Evolutionary conservation across 2,329 filamentous ascomycete species (phyloP).

Genomic region (Colletotrichum scovillei): DNA sequence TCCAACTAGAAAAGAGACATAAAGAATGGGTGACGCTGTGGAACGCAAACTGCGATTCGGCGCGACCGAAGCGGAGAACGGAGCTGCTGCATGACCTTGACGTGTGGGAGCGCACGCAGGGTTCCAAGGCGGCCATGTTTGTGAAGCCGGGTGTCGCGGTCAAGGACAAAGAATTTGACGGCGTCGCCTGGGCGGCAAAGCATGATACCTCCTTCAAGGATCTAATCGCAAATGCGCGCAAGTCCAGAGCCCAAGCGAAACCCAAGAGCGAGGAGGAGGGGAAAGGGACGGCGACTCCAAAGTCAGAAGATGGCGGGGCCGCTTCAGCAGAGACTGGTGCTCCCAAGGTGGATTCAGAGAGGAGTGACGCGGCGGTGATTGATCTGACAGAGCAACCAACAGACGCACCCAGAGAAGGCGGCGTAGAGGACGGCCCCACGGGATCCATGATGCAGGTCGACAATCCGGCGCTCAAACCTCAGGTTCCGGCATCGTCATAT

Average conservation of each 20-base stretch:
- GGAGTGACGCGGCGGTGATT: not conserved
- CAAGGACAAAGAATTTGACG: slow-evolving; percentile 91
- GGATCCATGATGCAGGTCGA: not conserved
- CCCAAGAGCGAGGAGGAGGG: slow-evolving; percentile 40
- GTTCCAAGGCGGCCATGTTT: slow-evolving; percentile 64
- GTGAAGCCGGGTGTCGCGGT: slow-evolving; percentile 52
- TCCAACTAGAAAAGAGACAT: slow-evolving; percentile 81
- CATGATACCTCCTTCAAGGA: slow-evolving; percentile 82
- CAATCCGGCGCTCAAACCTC: not conserved
- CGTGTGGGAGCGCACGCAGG: slow-evolving; percentile 87
- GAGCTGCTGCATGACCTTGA: slow-evolving; percentile 85
- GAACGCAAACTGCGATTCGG: slow-evolving; percentile 96
- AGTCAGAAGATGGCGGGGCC: not conserved
- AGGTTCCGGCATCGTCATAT: slow-evolving; percentile 7
- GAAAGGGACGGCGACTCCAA: not conserved
- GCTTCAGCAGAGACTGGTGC: not conserved
- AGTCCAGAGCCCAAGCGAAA: slow-evolving; percentile 58
- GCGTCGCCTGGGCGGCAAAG: slow-evolving; percentile 76
- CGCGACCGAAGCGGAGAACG: slow-evolving; percentile 73
- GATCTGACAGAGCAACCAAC: slow-evolving; percentile 1
- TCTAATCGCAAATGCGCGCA: slow-evolving; percentile 80
- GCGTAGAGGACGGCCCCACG: not conserved
- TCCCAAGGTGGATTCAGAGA: not conserved
- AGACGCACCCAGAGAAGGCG: not conserved
- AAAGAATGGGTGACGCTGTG: slow-evolving; percentile 95